Base-by-base conservation (phyloP, 768 basidiomycete species). In the Panellus pusillus region DNA sequence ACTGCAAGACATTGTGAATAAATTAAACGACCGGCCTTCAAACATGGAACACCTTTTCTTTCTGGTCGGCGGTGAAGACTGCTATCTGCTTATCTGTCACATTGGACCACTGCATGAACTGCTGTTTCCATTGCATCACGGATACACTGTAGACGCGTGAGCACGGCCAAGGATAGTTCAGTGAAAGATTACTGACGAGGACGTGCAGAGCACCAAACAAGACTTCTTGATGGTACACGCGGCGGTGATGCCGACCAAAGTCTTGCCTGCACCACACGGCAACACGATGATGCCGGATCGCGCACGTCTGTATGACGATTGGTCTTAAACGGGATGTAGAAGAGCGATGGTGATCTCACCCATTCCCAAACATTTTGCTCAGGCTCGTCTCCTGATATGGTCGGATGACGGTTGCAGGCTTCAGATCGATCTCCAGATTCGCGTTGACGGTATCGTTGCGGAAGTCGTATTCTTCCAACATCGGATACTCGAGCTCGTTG, bases 211-310 rank as follows among this genome's bases (percentile, higher is more conserved):
- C 13, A 99, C 95, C 15, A 99, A 80, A 67, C 93, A 96, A 19
- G 94, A 97, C 74, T 99, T 99, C 77, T 98, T 98, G 75, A 99
- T 95, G 24, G 97, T 99, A 66, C 96, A 98, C 15, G 97, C 97
- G 11, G 97, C 97, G 2, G 96, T 98, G 66, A 99, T 98, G n/a
- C 97, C 97, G 9, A 99, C 97, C 5, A 99, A 80, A 12, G 97
- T 99, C 76, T 99, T 99, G 29, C 97, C 97, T 39, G 97, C 97
- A 48, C 97, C 97, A 68, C 97, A 99, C 29, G 97, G 97, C 18
- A 99, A 77, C 1, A 99, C 97, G 58, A 99, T 98, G 63, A 99
- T 98, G 2, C 97, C 97, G 40, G 93, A 97, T 50, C 97, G 84
- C 42, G 97, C 97, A 67, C 97, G 95, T 45, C 95, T 95, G 53